Evolutionary conservation across 352 stramenopile species (phyloP).

Genomic region (Plasmopara halstedii): DNA sequence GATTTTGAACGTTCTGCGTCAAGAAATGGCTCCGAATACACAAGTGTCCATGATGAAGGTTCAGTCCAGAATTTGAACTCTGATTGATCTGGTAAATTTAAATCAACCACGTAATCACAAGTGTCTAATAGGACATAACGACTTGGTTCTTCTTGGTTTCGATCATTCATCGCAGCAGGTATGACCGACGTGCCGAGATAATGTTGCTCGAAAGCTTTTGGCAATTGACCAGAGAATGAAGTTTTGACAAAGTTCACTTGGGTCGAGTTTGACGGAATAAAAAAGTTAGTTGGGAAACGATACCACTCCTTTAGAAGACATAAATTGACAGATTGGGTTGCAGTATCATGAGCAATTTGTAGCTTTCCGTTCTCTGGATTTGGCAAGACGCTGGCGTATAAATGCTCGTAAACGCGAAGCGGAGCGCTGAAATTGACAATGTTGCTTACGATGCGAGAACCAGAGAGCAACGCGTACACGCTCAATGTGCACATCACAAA

Average conservation of each 20-base stretch:
- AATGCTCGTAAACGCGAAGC: constrained; percentile 59
- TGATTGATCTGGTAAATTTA: constrained; percentile 52
- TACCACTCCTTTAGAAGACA: constrained; percentile 98
- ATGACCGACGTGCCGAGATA: constrained; percentile 53
- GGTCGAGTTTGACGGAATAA: constrained; percentile 82
- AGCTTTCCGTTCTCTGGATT: constrained; percentile 22
- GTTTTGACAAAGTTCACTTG: constrained; percentile 89
- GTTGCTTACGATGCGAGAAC: constrained; percentile 56
- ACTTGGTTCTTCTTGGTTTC: constrained; percentile 87
- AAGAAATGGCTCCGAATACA: constrained; percentile 52
- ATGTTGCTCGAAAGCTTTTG: constrained; percentile 85
- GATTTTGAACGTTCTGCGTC: constrained; percentile 52
- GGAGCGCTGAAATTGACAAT: constrained; percentile 66
- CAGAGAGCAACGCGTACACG: constrained; percentile 45
- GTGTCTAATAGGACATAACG: constrained; percentile 70
- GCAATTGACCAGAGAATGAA: constrained; percentile 90
- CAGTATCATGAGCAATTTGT: constrained; percentile 3
- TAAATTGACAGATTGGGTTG: constrained; percentile 34
- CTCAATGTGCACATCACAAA: constrained; percentile 38
- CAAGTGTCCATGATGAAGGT: constrained; percentile 36
- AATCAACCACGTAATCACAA: constrained; percentile 90
- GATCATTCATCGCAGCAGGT: constrained; percentile 89
- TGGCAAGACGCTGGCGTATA: constrained; percentile 53
- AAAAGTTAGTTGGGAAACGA: constrained; percentile 94
- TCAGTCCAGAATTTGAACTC: constrained; percentile 66